Percentiles rank a stretch among this genome's conserved stretches.
phyloP scores from a whole-genome alignment of 495 filamentous ascomycete species.

The Hypoxylon crocopeplum region DNA sequence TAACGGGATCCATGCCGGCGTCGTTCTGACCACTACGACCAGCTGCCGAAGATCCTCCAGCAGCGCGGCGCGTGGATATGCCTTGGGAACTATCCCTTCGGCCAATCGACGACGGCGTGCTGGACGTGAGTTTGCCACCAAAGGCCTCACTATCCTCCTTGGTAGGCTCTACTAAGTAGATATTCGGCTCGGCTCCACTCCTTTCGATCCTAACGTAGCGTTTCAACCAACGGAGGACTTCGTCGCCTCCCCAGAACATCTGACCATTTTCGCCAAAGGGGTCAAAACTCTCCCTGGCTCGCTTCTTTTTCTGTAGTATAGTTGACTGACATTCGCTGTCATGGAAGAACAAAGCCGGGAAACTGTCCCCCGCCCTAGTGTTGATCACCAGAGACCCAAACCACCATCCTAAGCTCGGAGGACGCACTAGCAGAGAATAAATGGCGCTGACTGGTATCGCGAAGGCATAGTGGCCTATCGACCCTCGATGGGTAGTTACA shows the following conservation, averaged over 20 bases:
- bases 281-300: conserved; percentile 82
- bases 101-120: conserved; percentile 49
- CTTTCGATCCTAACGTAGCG: conserved; percentile 83
- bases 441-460: conserved; percentile 89
- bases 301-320: conserved; percentile 88
- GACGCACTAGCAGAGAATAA: conserved; percentile 87
- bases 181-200: conserved; percentile 81
- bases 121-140: conserved; percentile 62
- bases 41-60: conserved; percentile 30
- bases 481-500: conserved; percentile 70
- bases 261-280: conserved; percentile 84
- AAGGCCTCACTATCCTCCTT: conserved; percentile 85
- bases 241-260: conserved; percentile 97
- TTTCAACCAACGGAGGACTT: conserved; percentile 89
- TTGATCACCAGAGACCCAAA: conserved; percentile 95
- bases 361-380: conserved; percentile 84
- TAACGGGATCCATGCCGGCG: conserved; percentile 92
- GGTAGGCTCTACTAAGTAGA: conserved; percentile 89
- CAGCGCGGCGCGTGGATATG: conserved; percentile 39
- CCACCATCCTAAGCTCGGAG: conserved; percentile 97
- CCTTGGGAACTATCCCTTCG: conserved; percentile 46
- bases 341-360: conserved; percentile 96
- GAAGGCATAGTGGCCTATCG: conserved; percentile 87
- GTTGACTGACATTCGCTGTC: conserved; percentile 96
- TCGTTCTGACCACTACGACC: conserved; percentile 53